Base-by-base conservation (phyloP, 2,329 filamentous ascomycete genomes). In the Alternaria incomplexa region DNA sequence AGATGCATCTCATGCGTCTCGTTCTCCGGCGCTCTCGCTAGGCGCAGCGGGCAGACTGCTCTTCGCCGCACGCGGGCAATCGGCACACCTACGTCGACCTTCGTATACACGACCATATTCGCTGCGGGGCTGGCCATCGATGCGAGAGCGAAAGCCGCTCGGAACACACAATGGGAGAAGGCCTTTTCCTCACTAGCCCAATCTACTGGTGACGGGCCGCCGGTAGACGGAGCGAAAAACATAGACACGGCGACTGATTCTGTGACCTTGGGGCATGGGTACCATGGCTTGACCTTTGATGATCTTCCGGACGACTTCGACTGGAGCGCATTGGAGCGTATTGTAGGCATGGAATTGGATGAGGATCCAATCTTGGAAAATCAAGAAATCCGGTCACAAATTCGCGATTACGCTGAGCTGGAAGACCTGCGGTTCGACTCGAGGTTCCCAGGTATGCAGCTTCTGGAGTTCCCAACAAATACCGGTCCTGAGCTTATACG, bases 61-160 rank as follows among this genome's bases (percentile, higher is more conserved):
- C 77, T 83, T 55, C 84, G 83, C 71, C 84, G 85, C 57, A 85
- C 84, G 67, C 77, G 84, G 83, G 82, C 44, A 77, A 83, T 72
- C 80, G 85, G 78, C 82, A 89, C 79, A 66, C 89, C 63, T 84
- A 90, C 73, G 3, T 81, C 80, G 32, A 91, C 90, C 23, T 87
- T 90, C 43, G 87, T 86, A 75, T 92, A 92, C 73, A 90, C 90
- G 25, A 87, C 88, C 32, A 85, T 90, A 57, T 86, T 91, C 71
- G 89, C 88, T 6, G 87, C 88, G 3, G 90, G 89, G 2, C 85
- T 89, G 11, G 81, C 90, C 4, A 81, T 87, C 28, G 91, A 93
- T 75, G 86, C 87, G 6, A 81, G 83, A 26, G 76, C 81, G 28
- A 92, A 92, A 74, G 57, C 81, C 82, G 44, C 32, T 11, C 83